A percentile compares a stretch with the other conserved stretches of the same genome.
Conservation (phyloP, 2,329 filamentous ascomycete species). For the Akanthomyces lecanii region DNA sequence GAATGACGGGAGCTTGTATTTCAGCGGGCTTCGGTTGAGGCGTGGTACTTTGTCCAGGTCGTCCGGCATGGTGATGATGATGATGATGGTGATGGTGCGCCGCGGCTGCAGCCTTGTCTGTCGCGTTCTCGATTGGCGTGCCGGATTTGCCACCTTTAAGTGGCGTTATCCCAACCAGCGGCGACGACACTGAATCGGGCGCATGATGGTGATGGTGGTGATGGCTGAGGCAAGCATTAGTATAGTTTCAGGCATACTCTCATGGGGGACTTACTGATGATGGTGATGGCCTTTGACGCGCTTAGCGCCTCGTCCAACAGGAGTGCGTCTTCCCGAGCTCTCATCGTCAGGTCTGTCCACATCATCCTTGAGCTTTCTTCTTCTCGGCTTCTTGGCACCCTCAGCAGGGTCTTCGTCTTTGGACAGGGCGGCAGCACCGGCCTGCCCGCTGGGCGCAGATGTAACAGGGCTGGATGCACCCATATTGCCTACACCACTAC, state of each 20-base stretch:
- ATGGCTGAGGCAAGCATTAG: slow-evolving; percentile 29
- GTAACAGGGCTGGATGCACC: slow-evolving; percentile 50
- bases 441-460: slow-evolving; percentile 38
- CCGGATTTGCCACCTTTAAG: slow-evolving; percentile 49
- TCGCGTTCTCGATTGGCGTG: slow-evolving; percentile 43
- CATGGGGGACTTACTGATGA: slow-evolving; percentile 53
- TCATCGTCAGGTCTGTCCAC: slow-evolving; percentile 64
- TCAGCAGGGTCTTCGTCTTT: slow-evolving; percentile 49
- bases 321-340: slow-evolving; percentile 57
- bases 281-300: slow-evolving; percentile 68
- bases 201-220: slow-evolving; percentile 59
- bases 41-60: slow-evolving; percentile 24
- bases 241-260: neutral
- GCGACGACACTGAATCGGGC: slow-evolving; percentile 42
- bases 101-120: slow-evolving; percentile 32
- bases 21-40: slow-evolving; percentile 20
- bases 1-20: slow-evolving; percentile 29
- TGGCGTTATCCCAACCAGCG: slow-evolving; percentile 38
- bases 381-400: slow-evolving; percentile 52
- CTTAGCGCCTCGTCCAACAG: slow-evolving; percentile 53
- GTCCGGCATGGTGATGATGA: slow-evolving; percentile 36
- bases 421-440: slow-evolving; percentile 42
- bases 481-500: slow-evolving; percentile 49
- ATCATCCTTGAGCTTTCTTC: slow-evolving; percentile 74
- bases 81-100: slow-evolving; percentile 42